Evolutionary conservation across 495 filamentous ascomycete species (phyloP).

Genomic region (Penicillium salamii): DNA sequence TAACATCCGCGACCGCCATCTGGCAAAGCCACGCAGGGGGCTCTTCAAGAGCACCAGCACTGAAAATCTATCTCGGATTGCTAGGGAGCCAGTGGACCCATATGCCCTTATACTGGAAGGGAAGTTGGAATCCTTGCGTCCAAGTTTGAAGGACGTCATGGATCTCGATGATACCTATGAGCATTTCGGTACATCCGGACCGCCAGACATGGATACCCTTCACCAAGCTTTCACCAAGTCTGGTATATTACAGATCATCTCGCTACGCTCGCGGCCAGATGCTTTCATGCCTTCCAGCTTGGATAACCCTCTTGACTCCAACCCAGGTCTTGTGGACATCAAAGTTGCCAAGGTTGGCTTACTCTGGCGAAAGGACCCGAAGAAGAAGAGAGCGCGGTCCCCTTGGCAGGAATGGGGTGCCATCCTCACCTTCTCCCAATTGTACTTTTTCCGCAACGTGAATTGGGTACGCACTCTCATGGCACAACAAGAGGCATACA

Average conservation of each 20-base stretch:
- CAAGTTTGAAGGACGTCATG: conserved; percentile 87
- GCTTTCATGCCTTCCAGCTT: conserved; percentile 89
- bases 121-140: conserved; percentile 76
- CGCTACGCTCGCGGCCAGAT: conserved; percentile 85
- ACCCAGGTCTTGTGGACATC: conserved; percentile 93
- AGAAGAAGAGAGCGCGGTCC: conserved; percentile 90
- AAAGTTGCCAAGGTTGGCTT: conserved; percentile 95
- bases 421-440: conserved; percentile 86
- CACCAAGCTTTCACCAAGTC: conserved; percentile 88
- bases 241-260: conserved; percentile 90
- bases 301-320: conserved; percentile 80
- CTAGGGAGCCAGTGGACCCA: conserved; percentile 87
- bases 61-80: conserved; percentile 63
- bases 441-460: conserved; percentile 94
- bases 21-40: conserved; percentile 67
- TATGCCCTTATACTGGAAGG: conserved; percentile 91
- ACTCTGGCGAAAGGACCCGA: conserved; percentile 91
- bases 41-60: conserved; percentile 66
- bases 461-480: conserved; percentile 89
- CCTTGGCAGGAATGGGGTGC: conserved; percentile 99
- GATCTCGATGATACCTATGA: conserved; percentile 87
- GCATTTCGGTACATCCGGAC: conserved; percentile 72
- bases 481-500: conserved; percentile 76
- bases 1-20: conserved; percentile 73
- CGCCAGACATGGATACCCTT: conserved; percentile 71